Percentiles rank a stretch among this genome's conserved stretches.
Conservation (phyloP, 768 basidiomycete species). For the Daedaleopsis sinensis region DNA sequence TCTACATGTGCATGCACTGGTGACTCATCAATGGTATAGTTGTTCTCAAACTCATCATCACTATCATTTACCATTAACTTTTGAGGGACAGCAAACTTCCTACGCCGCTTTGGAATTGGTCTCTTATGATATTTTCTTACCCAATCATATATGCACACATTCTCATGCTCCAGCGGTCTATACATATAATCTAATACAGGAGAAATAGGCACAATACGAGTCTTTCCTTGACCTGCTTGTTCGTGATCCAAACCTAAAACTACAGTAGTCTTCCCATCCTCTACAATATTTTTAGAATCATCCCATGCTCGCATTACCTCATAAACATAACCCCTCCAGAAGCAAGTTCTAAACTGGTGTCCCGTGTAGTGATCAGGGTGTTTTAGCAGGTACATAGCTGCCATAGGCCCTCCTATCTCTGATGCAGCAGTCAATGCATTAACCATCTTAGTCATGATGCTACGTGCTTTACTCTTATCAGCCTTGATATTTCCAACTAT, state of each 20-base stretch:
- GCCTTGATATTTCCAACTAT: neutral
- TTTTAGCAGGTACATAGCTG: slow-evolving; percentile 16
- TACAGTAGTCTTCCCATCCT: slow-evolving; percentile 2
- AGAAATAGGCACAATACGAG: slow-evolving; percentile 2
- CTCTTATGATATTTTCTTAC: neutral
- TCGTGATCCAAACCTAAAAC: slow-evolving; percentile 2
- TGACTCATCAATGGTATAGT: neutral
- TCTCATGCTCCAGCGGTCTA: slow-evolving; percentile 4
- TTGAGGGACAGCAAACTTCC: neutral
- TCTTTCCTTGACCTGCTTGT: neutral
- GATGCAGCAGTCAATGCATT: slow-evolving; percentile 4
- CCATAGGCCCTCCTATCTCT: slow-evolving; percentile 20
- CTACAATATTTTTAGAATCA: neutral
- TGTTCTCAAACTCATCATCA: neutral
- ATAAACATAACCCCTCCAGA: slow-evolving; percentile 8
- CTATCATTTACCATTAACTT: neutral
- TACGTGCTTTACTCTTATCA: neutral
- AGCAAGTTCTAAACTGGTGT: slow-evolving; percentile 14
- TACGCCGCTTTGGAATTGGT: neutral
- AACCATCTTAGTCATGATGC: slow-evolving; percentile 7
- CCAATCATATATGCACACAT: slow-evolving; percentile 11
- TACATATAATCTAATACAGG: slow-evolving; percentile 13
- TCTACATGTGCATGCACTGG: neutral
- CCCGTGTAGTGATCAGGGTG: slow-evolving; percentile 22
- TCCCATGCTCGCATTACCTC: slow-evolving; percentile 3